These are phyloP conservation scores for Cladochytrium tenue DNA, from an alignment of 371 early-diverging fungal genomes.

Conservation along the genomic window DNA sequence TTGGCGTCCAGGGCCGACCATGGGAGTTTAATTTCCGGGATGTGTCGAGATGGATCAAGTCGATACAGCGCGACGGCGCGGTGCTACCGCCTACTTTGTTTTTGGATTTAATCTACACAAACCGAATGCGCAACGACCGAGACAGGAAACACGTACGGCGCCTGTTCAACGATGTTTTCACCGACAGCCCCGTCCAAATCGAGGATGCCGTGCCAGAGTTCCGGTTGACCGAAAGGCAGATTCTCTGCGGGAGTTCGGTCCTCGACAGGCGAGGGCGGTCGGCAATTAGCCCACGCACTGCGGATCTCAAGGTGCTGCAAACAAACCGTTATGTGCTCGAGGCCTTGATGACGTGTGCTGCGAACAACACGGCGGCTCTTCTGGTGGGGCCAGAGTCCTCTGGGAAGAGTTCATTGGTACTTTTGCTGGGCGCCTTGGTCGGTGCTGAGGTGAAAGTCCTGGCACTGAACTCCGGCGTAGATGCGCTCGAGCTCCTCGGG, in stretches of 20 bases:
- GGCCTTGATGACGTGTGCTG: constrained; percentile 82
- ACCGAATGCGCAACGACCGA: constrained; percentile 79
- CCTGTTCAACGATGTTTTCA: constrained; percentile 64
- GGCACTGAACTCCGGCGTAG: constrained; percentile 91
- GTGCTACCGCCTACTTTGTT: constrained; percentile 31
- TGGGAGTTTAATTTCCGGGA: constrained; percentile 99
- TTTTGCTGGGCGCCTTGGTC: constrained; percentile 75
- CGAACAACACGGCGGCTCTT: constrained; percentile 90
- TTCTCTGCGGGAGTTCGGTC: too few relatives aligned
- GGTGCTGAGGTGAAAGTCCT: constrained; percentile 86
- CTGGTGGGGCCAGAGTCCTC: constrained; percentile 82
- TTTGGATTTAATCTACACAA: constrained; percentile 55
- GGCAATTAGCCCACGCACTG: too few relatives aligned
- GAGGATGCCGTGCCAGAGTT: too few relatives aligned
- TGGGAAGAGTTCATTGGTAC: constrained; percentile 88
- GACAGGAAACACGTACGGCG: constrained; percentile 74
- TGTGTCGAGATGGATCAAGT: constrained; percentile 91
- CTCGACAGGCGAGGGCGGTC: too few relatives aligned
- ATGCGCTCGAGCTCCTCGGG: constrained; percentile 93
- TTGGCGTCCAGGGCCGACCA: constrained; percentile 87
- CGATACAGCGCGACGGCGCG: constrained; percentile 37
- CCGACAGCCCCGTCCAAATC: too few relatives aligned
- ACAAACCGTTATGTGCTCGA: constrained; percentile 71
- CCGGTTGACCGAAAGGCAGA: too few relatives aligned
- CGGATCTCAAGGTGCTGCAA: constrained; percentile 20